Conservation (phyloP, 495 filamentous ascomycete genomes). For the Penicillium soppii region DNA sequence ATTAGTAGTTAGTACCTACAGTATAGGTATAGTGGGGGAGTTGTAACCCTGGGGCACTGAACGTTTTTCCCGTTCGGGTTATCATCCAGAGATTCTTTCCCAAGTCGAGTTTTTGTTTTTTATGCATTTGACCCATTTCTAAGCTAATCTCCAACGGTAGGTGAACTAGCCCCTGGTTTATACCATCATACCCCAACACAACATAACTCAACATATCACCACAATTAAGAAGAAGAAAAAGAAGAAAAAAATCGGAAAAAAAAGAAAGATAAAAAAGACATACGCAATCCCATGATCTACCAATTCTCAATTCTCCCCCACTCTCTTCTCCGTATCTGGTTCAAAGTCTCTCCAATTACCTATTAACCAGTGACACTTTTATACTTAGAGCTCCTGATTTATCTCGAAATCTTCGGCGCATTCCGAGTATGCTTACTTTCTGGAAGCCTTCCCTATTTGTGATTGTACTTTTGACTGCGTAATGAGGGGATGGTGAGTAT, state of each 20-base stretch:
- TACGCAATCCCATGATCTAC: conserved; percentile 18
- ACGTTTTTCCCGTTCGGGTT: conserved; percentile 2
- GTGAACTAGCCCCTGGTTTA: too few species aligned
- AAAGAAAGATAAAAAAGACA: too few species aligned
- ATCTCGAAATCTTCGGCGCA: conserved; percentile 18
- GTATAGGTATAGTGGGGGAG: conserved; percentile 16
- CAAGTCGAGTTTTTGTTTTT: conserved; percentile 8
- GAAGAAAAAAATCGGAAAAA: too few species aligned
- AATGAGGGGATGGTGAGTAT: conserved; percentile 50
- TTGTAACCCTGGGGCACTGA: conserved; percentile 13
- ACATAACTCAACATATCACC: too few species aligned
- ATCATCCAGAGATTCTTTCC: conserved; percentile 1
- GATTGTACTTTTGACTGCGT: conserved; percentile 25
- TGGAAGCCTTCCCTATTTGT: conserved; percentile 25
- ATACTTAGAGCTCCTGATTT: too few species aligned
- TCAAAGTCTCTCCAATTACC: conserved; percentile 2
- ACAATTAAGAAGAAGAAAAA: too few species aligned
- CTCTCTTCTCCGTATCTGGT: conserved; percentile 9
- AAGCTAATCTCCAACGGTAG: conserved; percentile 22
- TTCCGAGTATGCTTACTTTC: conserved; percentile 24
- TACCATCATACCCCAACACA: too few species aligned
- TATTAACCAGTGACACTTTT: too few species aligned
- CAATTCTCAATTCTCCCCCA: neutral
- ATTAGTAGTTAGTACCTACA: too few species aligned
- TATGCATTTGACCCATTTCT: conserved; percentile 4